A percentile compares a stretch with the other conserved stretches of the same genome.
Evolutionary conservation across 768 basidiomycete genomes (phyloP).

Genomic region (Phylloporus rhodoxanthus): DNA sequence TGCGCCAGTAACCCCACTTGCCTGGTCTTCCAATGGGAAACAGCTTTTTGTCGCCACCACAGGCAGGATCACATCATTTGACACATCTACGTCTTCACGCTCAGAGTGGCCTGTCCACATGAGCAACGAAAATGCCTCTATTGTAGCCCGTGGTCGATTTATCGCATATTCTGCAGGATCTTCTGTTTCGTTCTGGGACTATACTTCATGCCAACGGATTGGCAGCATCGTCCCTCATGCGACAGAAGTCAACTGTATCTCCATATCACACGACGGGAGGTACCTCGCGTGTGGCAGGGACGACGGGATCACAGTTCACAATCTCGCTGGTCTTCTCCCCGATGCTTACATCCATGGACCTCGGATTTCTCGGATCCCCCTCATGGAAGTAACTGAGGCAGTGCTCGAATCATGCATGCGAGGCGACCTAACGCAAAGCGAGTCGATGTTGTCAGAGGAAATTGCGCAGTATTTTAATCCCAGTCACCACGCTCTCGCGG

Average conservation of each 20-base stretch:
- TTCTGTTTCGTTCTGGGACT: conserved; percentile 7
- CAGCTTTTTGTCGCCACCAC: background rate
- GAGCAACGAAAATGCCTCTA: background rate
- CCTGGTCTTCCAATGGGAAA: background rate
- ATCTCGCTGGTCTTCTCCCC: background rate
- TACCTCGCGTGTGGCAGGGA: conserved; percentile 5
- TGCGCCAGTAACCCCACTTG: background rate
- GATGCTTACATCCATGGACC: background rate
- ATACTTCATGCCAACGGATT: background rate
- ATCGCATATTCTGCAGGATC: background rate
- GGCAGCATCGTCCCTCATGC: background rate
- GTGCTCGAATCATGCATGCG: background rate
- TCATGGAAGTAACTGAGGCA: background rate
- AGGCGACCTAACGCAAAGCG: background rate
- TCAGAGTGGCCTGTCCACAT: conserved; percentile 1
- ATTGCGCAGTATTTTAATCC: background rate
- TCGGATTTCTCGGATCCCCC: background rate
- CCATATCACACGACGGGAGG: conserved; percentile 6
- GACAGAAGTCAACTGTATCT: background rate
- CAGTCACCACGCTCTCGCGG: background rate
- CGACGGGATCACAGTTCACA: background rate
- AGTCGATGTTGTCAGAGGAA: background rate
- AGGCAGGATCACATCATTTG: background rate
- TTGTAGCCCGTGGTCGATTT: background rate
- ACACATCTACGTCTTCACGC: background rate